A percentile compares a stretch with the other conserved stretches of the same genome.
Evolutionary conservation across 2,329 filamentous ascomycete species (phyloP).

Genomic region (Pseudopyrenochaeta lycopersici): DNA sequence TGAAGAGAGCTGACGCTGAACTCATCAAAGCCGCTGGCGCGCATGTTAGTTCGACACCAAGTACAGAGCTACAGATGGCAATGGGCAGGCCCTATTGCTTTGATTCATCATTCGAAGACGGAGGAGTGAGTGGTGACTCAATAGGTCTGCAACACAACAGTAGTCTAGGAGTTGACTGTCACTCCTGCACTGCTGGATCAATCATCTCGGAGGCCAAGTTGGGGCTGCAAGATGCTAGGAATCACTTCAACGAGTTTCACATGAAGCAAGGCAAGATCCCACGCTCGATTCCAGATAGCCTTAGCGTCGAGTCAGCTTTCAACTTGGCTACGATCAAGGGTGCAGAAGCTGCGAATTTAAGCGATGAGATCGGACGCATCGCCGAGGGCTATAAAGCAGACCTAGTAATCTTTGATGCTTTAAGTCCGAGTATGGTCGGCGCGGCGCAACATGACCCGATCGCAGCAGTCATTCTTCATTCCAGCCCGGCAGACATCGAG

Average conservation of each 20-base stretch:
- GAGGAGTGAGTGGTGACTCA: constrained; percentile 18
- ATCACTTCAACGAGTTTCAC: constrained; percentile 53
- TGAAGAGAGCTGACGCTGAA: constrained; percentile 46
- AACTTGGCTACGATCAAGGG: constrained; percentile 61
- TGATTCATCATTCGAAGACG: constrained; percentile 30
- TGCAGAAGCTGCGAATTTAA: constrained; percentile 55
- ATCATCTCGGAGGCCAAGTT: constrained; percentile 58
- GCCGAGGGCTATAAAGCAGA: constrained; percentile 59
- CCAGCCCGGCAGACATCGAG: constrained; percentile 52
- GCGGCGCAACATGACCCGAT: constrained; percentile 54
- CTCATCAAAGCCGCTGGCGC: constrained; percentile 47
- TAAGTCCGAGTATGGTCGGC: constrained; percentile 53
- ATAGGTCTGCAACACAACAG: constrained; percentile 50
- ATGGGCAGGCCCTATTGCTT: constrained; percentile 51
- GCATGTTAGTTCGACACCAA: constrained; percentile 57
- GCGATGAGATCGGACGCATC: constrained; percentile 55
- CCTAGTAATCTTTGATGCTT: constrained; percentile 58
- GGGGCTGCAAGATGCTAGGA: constrained; percentile 60
- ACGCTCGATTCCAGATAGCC: constrained; percentile 55
- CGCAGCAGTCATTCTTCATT: constrained; percentile 55
- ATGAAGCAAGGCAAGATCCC: constrained; percentile 57
- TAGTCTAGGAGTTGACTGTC: constrained; percentile 64
- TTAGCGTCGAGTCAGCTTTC: constrained; percentile 55
- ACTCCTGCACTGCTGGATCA: constrained; percentile 61
- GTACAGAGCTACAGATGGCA: constrained; percentile 62